phyloP scores from a whole-genome alignment of 2,329 filamentous ascomycete genomes.

The Purpureocillium takamizusanense region DNA sequence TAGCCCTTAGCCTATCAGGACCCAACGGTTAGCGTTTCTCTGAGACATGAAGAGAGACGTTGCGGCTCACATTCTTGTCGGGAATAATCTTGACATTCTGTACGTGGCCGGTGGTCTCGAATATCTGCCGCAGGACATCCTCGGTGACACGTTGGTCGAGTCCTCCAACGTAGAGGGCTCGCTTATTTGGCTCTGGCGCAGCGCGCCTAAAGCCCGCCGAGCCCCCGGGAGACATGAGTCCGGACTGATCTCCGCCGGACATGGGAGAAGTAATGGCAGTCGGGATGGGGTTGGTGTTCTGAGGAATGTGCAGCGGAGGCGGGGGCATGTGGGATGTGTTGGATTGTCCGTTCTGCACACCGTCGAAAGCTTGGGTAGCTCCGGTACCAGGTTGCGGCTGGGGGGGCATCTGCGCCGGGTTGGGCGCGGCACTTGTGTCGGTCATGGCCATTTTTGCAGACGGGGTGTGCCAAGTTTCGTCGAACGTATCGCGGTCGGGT shows the following conservation, averaged over 20 bases:
- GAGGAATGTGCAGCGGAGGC: slow-evolving; percentile 84
- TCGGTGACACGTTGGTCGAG: slow-evolving; percentile 92
- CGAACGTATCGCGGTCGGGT: not conserved
- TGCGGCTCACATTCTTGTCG: slow-evolving; percentile 85
- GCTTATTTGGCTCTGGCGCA: slow-evolving; percentile 96
- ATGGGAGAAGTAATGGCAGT: slow-evolving; percentile 85
- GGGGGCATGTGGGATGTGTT: slow-evolving; percentile 77
- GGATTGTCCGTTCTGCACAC: slow-evolving; percentile 58
- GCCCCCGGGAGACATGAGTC: slow-evolving; percentile 77
- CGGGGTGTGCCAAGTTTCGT: not conserved
- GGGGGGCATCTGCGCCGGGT: slow-evolving; percentile 58
- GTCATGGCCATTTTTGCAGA: slow-evolving; percentile 51
- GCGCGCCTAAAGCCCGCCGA: slow-evolving; percentile 78
- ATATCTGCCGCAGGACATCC: slow-evolving; percentile 93
- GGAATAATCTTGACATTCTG: slow-evolving; percentile 99
- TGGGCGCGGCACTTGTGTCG: slow-evolving; percentile 58
- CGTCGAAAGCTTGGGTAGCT: slow-evolving; percentile 58
- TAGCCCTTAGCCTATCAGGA: slow-evolving; percentile 74
- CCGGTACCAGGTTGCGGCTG: slow-evolving; percentile 59
- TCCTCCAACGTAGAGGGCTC: slow-evolving; percentile 90
- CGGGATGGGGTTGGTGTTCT: slow-evolving; percentile 92
- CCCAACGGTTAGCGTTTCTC: slow-evolving; percentile 4
- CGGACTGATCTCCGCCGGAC: slow-evolving; percentile 54
- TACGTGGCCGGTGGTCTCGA: slow-evolving; percentile 96
- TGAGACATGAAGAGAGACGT: not conserved